phyloP scores from a whole-genome alignment of 345 rosid genomes.

The Barbarea vulgaris region DNA sequence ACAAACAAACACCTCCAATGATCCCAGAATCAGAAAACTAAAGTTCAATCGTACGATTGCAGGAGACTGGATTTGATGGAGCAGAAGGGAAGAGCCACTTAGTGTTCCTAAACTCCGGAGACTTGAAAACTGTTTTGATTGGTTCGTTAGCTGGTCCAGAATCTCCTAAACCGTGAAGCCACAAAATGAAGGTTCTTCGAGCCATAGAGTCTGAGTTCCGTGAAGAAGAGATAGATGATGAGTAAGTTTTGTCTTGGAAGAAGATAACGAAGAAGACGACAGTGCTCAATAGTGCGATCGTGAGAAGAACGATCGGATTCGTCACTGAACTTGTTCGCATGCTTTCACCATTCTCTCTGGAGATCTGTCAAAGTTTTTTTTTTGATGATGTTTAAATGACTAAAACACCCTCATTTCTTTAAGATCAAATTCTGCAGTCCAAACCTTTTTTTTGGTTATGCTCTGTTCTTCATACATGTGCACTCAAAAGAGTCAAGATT shows the following conservation, averaged over 20 bases:
- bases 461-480: neutral
- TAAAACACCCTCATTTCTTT: neutral
- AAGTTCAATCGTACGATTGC: conserved; percentile 46
- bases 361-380: neutral
- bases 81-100: conserved; percentile 91
- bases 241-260: conserved; percentile 32
- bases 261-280: conserved; percentile 39
- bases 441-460: neutral
- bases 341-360: conserved; percentile 27
- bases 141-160: conserved; percentile 93
- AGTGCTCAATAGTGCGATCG: conserved; percentile 38
- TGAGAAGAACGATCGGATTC: conserved; percentile 35
- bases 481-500: no score
- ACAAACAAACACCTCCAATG: neutral
- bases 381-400: conserved; percentile 5
- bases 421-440: no score
- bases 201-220: conserved; percentile 46
- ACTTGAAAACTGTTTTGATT: conserved; percentile 66
- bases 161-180: conserved; percentile 92
- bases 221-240: conserved; percentile 36
- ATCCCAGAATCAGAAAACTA: neutral
- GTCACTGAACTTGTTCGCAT: conserved; percentile 34
- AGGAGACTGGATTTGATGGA: conserved; percentile 66
- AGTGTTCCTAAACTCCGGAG: conserved; percentile 58
- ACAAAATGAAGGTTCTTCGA: conserved; percentile 70